Evolutionary conservation across 2,329 filamentous ascomycete species (phyloP).

Genomic region (Colletotrichum shisoi): DNA sequence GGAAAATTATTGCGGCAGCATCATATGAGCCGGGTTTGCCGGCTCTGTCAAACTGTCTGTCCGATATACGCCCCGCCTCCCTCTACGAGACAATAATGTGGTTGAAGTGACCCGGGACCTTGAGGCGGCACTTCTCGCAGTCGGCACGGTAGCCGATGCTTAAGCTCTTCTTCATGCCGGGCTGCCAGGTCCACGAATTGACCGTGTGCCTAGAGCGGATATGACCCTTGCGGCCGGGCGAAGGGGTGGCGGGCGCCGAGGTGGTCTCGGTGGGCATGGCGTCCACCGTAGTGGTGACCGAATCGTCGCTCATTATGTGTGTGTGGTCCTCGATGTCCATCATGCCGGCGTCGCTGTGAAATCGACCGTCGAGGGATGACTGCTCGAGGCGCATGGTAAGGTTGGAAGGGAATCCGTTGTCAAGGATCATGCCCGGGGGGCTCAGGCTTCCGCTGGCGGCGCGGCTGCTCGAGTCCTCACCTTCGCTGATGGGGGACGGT

Average conservation of each 20-base stretch:
- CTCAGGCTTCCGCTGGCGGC: slow-evolving; percentile 46
- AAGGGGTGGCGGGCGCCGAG: slow-evolving; percentile 49
- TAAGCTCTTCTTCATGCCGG: slow-evolving; percentile 73
- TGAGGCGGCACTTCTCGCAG: slow-evolving; percentile 78
- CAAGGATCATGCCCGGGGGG: slow-evolving; percentile 47
- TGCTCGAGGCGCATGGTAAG: slow-evolving; percentile 49
- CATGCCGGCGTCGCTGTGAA: slow-evolving; percentile 44
- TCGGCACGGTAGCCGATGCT: slow-evolving; percentile 81
- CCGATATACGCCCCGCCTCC: slow-evolving; percentile 25
- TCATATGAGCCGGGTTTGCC: slow-evolving; percentile 14
- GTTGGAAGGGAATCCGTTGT: slow-evolving; percentile 48
- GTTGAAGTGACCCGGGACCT: slow-evolving; percentile 81
- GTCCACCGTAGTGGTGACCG: slow-evolving; percentile 19
- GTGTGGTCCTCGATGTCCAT: slow-evolving; percentile 45
- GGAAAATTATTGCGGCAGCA: neutral
- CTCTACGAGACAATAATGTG: slow-evolving; percentile 74
- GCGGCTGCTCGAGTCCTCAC: slow-evolving; percentile 52
- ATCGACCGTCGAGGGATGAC: slow-evolving; percentile 35
- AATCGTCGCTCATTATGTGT: slow-evolving; percentile 22
- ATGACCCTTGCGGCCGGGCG: slow-evolving; percentile 63
- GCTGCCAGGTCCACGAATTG: slow-evolving; percentile 67
- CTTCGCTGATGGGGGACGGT: slow-evolving; percentile 68
- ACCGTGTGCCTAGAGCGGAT: slow-evolving; percentile 67
- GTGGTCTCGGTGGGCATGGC: slow-evolving; percentile 37
- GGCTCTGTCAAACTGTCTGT: neutral